Conservation (phyloP, 129 eudicot species). For the Artemisia argyi region DNA sequence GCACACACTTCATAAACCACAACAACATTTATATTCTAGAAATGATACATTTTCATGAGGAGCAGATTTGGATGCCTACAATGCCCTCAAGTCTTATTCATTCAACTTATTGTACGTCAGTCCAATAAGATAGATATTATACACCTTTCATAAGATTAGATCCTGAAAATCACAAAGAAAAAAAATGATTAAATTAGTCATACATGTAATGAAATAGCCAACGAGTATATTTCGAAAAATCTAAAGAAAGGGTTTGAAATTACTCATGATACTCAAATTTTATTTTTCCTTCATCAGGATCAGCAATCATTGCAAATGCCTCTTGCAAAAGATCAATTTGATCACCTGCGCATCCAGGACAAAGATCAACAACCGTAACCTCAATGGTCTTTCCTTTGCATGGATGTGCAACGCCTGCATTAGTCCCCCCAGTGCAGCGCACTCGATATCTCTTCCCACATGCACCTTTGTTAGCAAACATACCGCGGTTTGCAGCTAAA, state of each 20-base stretch:
- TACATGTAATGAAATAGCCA: no score
- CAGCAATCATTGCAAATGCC: constrained; percentile 42
- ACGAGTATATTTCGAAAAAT: background rate
- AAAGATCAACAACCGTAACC: constrained; percentile 44
- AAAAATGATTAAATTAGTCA: background rate
- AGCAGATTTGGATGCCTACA: background rate
- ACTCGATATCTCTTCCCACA: constrained; percentile 27
- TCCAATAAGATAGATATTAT: background rate
- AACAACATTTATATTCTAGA: constrained; percentile 2
- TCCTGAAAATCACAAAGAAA: constrained; percentile 15
- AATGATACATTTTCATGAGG: background rate
- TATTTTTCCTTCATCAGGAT: constrained; percentile 40
- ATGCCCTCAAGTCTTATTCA: background rate
- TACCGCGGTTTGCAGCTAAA: constrained; percentile 18
- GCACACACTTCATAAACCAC: no score
- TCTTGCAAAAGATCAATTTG: constrained; percentile 46
- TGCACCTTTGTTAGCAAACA: constrained; percentile 21
- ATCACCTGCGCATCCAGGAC: constrained; percentile 42
- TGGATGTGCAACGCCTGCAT: constrained; percentile 30
- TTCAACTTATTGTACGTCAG: background rate
- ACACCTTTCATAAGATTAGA: background rate
- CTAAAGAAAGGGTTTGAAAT: background rate
- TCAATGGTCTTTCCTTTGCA: constrained; percentile 31
- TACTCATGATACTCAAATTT: constrained; percentile 37
- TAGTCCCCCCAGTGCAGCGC: constrained; percentile 22